Conservation (phyloP, 306 rosid genomes). For the Quercus wislizeni region DNA sequence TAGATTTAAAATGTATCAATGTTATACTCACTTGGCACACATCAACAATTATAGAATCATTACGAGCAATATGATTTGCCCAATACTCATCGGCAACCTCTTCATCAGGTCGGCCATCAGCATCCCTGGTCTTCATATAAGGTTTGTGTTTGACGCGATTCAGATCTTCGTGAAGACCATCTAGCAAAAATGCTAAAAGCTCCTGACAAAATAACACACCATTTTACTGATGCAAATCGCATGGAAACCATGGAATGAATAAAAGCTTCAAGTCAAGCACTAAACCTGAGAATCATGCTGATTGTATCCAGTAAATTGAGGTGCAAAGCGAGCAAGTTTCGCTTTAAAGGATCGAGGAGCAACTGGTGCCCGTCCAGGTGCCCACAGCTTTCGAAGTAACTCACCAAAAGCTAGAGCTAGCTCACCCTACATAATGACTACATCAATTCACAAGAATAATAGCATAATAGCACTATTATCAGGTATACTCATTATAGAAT, state of each 20-base stretch:
- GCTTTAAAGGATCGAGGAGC: conserved; percentile 94
- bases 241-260: conserved; percentile 1
- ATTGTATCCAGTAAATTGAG: conserved; percentile 96
- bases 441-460: conserved; percentile 17
- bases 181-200: conserved; percentile 94
- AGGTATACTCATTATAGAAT: not conserved
- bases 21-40: conserved; percentile 85
- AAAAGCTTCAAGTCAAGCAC: conserved; percentile 6
- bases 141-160: conserved; percentile 97
- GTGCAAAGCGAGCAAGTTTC: conserved; percentile 98
- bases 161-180: conserved; percentile 98
- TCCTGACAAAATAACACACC: conserved; percentile 57
- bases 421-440: conserved; percentile 65
- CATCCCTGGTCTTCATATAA: conserved; percentile 89
- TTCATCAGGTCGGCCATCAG: conserved; percentile 98
- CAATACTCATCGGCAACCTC: conserved; percentile 98
- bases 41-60: conserved; percentile 96
- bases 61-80: conserved; percentile 98
- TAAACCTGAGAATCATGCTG: conserved; percentile 99
- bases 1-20: conserved; percentile 1
- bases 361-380: conserved; percentile 88
- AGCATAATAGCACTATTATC: not conserved
- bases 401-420: conserved; percentile 97
- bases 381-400: conserved; percentile 93
- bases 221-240: conserved; percentile 25